A percentile compares a stretch with the other conserved stretches of the same genome.
Conservation (phyloP, 345 rosid genomes). For the Capsella bursapastoris region DNA sequence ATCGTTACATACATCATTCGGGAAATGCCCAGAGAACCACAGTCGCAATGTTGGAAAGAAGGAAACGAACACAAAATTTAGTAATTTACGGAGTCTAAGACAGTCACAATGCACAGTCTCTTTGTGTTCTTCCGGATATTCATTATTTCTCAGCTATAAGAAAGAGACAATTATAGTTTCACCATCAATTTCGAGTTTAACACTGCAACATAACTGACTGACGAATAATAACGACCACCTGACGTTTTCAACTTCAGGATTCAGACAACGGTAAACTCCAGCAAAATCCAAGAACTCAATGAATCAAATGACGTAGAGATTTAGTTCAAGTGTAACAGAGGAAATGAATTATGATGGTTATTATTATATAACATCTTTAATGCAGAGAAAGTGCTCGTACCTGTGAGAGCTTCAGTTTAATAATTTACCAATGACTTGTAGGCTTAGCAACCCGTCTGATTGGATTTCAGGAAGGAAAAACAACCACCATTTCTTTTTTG, state of each 20-base stretch:
- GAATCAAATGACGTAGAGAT: not conserved
- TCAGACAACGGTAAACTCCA: not conserved
- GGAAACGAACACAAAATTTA: too few relatives aligned
- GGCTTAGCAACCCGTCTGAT: constrained; percentile 22
- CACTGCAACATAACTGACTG: not conserved
- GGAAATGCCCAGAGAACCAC: too few relatives aligned
- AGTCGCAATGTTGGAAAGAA: too few relatives aligned
- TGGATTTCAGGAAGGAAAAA: constrained; percentile 39
- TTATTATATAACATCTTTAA: not conserved
- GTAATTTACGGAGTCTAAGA: too few relatives aligned
- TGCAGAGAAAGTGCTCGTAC: not conserved
- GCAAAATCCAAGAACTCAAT: not conserved
- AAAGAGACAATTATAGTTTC: not conserved
- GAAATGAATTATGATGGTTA: not conserved
- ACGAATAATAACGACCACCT: not conserved
- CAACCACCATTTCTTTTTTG: constrained; percentile 48
- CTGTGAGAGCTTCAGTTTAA: not conserved
- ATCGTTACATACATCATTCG: too few relatives aligned
- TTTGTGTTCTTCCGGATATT: too few relatives aligned
- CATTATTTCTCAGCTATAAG: too few relatives aligned
- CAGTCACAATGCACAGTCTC: too few relatives aligned
- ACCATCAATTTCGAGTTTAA: constrained; percentile 1
- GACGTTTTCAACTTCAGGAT: not conserved
- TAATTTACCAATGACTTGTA: not conserved
- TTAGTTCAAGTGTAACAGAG: not conserved